These are phyloP conservation scores for Nothophaeocryptopus gaeumannii DNA, from an alignment of 2,329 filamentous ascomycete species.

Conservation along the genomic window DNA sequence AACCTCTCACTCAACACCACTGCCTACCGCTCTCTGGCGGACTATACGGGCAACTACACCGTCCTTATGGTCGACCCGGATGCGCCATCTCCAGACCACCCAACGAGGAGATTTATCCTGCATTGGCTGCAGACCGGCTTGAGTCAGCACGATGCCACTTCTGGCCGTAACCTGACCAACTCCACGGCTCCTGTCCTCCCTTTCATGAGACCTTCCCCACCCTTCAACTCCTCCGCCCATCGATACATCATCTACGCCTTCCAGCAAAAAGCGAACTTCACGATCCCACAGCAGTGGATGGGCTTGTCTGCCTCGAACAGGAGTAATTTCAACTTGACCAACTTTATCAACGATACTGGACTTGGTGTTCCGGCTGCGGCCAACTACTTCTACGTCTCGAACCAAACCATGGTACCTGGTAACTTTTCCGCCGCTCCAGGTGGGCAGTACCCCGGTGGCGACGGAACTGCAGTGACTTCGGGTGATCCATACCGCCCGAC, in stretches of 20 bases:
- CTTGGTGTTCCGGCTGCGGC: constrained; percentile 15
- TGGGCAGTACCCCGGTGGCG: constrained; percentile 7
- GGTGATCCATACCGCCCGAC: constrained; percentile 15
- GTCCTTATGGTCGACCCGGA: constrained; percentile 19
- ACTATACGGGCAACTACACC: constrained; percentile 14
- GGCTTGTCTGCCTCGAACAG: constrained; percentile 10
- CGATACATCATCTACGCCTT: constrained; percentile 18
- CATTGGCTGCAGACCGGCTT: constrained; percentile 17
- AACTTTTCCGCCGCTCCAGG: constrained; percentile 12
- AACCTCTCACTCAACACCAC: constrained; percentile 7
- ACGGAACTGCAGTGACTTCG: constrained; percentile 14
- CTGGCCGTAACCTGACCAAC: background rate
- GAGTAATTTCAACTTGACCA: constrained; percentile 12
- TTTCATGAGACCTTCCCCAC: constrained; percentile 10
- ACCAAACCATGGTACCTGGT: constrained; percentile 11
- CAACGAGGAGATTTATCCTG: constrained; percentile 11
- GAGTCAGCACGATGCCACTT: background rate
- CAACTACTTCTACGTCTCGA: constrained; percentile 15
- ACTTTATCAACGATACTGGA: constrained; percentile 10
- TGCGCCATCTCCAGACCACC: constrained; percentile 15
- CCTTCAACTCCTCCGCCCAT: constrained; percentile 14
- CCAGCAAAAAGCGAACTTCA: constrained; percentile 12
- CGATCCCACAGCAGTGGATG: constrained; percentile 10
- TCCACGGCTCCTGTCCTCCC: constrained; percentile 4
- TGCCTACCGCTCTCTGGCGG: constrained; percentile 9